Conservation (phyloP, 768 basidiomycete species). For the Trametes cingulata region DNA sequence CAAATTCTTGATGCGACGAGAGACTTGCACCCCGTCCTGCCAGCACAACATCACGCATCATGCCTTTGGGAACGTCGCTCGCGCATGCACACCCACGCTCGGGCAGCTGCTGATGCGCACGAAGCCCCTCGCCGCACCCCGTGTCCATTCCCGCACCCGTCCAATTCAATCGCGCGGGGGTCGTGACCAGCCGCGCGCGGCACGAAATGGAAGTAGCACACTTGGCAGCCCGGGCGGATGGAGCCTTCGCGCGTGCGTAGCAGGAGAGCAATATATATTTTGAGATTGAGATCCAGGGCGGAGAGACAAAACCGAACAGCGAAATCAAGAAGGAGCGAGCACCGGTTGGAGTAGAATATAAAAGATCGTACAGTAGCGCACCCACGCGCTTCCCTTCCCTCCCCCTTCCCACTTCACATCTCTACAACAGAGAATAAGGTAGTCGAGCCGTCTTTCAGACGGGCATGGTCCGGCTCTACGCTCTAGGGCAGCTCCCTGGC, state of each 20-base stretch:
- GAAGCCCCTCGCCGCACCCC: background rate
- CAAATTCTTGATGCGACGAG: too few relatives aligned
- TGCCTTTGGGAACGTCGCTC: background rate
- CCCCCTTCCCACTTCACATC: background rate
- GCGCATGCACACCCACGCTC: background rate
- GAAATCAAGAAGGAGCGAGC: background rate
- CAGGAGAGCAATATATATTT: background rate
- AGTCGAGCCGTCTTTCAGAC: too few relatives aligned
- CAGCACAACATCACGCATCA: background rate
- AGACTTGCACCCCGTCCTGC: background rate
- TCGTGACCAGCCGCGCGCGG: background rate
- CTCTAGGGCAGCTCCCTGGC: too few relatives aligned
- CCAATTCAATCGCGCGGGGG: background rate
- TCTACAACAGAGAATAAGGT: too few relatives aligned
- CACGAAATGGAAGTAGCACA: background rate
- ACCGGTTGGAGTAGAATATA: background rate
- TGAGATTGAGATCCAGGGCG: background rate
- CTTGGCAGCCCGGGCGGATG: background rate
- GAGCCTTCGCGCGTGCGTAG: slow-evolving; percentile 1
- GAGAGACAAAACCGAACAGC: background rate
- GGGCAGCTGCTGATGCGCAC: slow-evolving; percentile 4
- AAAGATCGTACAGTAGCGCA: slow-evolving; percentile 6
- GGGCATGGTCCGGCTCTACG: too few relatives aligned
- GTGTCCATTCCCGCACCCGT: background rate
- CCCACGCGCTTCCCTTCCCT: background rate